Conservation (phyloP, 2,329 filamentous ascomycete genomes). For the Cercospora nicotianae region DNA sequence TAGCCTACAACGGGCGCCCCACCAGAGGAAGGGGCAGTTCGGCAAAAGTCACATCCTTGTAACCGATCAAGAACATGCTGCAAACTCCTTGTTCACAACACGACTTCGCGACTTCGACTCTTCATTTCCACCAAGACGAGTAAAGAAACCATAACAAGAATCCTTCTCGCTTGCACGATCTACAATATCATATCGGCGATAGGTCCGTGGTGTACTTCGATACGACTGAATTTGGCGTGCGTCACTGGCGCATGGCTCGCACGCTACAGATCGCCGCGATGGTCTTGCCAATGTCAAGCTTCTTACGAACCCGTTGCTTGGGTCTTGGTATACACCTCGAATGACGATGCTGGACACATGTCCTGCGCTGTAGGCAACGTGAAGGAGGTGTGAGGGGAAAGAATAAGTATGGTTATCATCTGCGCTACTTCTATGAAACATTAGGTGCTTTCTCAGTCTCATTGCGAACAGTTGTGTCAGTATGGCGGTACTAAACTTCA, state of each 20-base stretch:
- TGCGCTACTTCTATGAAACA: neutral
- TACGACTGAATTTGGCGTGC: neutral
- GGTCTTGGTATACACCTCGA: neutral
- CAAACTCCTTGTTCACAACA: neutral
- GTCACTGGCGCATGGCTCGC: neutral
- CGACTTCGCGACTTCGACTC: neutral
- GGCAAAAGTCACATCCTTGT: constrained; percentile 3
- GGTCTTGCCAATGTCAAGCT: neutral
- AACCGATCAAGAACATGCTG: neutral
- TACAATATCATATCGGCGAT: neutral
- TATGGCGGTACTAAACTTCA: neutral
- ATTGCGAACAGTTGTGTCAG: neutral
- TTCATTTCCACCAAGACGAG: neutral
- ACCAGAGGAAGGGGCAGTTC: neutral
- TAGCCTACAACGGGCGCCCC: neutral
- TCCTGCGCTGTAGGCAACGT: neutral
- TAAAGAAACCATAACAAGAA: neutral
- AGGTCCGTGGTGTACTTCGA: neutral
- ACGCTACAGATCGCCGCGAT: neutral
- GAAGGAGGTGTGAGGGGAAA: neutral
- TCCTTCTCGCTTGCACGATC: neutral
- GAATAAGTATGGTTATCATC: neutral
- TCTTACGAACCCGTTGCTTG: neutral
- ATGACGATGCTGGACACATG: neutral
- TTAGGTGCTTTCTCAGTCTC: neutral